Evolutionary conservation across 768 basidiomycete genomes (phyloP), one percentile per base, ranked within the genome.

Genomic region (Zangia roseola): DNA sequence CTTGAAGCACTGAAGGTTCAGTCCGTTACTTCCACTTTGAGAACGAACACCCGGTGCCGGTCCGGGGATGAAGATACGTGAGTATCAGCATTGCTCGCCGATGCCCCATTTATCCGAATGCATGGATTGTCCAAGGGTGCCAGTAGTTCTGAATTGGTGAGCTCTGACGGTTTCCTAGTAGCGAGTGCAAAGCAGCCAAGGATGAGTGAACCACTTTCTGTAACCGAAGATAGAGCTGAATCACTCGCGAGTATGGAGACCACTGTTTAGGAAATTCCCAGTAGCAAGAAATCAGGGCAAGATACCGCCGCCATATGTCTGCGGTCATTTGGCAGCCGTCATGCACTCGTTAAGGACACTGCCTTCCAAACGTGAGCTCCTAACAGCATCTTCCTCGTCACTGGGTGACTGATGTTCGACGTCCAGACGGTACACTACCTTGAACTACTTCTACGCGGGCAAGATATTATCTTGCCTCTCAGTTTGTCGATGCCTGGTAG

Each of bases 381-480:
- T 20, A 5, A 20, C 14, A 5, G 0, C 6, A 10, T 19, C 6
- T 19, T 10, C 21, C 10, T 20, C 20, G 6, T 1, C 1, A 14
- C 3, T 13, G 34, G 20, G 10, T 28, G 21, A 26, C 14, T 33
- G 13, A 36, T 7, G 4, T 9, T 23, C 2, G 8, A 2, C 3
- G 14, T 20, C 17, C 40, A 76, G 74, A 5, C 70, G 70, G 71
- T 68, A 69, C 42, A 63, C 73, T 0, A 59, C 73, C 19, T 19
- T 76, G 5, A 69, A 69, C 41, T 75, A 72, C 45, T 60, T 75
- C 2, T 74, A 73, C 47, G 74, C 70, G 0, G 53, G 57, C 39
- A 63, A 68, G 34, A 45, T 71, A 53, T 43, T 26, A 74, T 71
- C 40, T 53, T 54, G 23, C 65, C 68, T 8, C 62, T 72, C 17